Conservation (phyloP, 345 rosid genomes). For the Punica granatum region DNA sequence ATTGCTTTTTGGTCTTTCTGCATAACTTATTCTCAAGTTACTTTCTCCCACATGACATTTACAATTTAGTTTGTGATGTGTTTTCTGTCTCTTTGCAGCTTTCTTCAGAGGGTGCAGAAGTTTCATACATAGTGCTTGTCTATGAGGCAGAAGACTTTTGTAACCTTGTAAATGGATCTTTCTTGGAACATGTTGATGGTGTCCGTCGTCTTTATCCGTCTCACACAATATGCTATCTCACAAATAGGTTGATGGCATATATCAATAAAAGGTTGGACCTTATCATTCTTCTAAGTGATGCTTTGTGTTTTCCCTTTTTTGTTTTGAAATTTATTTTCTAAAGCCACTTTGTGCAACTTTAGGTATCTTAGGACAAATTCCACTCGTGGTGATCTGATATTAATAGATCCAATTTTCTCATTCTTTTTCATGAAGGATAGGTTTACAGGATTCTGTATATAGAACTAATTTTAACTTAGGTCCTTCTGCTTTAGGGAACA, state of each 20-base stretch:
- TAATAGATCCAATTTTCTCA: neutral
- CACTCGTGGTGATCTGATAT: neutral
- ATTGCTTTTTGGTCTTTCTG: neutral
- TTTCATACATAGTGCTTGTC: slow-evolving; percentile 55
- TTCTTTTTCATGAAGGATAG: neutral
- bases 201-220: slow-evolving; percentile 62
- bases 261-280: slow-evolving; percentile 58
- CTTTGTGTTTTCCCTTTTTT: neutral
- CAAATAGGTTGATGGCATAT: slow-evolving; percentile 73
- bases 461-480: neutral
- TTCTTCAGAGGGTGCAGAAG: slow-evolving; percentile 35
- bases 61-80: neutral
- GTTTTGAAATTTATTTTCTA: neutral
- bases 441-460: neutral
- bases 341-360: neutral
- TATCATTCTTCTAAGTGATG: neutral
- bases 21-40: neutral
- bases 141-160: slow-evolving; percentile 85
- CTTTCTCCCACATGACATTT: neutral
- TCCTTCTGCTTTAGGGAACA: slow-evolving; percentile 50
- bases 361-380: neutral
- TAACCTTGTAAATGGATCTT: slow-evolving; percentile 44
- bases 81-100: slow-evolving; percentile 37
- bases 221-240: slow-evolving; percentile 78
- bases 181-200: slow-evolving; percentile 50